Evolutionary conservation across 139 green algal species (phyloP), one percentile per base, ranked within the genome.

Genomic region (Volvox africanus): DNA sequence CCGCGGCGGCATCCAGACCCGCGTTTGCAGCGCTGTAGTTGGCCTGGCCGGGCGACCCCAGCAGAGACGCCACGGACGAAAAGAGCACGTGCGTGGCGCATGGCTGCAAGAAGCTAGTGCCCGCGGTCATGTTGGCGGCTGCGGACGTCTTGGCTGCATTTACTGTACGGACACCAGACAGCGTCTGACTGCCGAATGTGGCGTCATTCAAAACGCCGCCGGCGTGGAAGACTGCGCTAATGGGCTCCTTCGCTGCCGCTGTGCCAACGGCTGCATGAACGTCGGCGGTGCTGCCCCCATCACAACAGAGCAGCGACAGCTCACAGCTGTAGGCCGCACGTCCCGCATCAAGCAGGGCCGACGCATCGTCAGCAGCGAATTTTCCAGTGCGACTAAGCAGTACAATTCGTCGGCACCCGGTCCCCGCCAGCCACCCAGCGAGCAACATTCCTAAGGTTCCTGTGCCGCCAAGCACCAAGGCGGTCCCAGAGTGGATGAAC

Each of bases 11-110:
- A 77, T 98, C 96, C 78, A 99, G 92, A 6, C 91, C 92, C 2
- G 96, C 93, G 73, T 99, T 99, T 24, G 97, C 97, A 21, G 95
- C 96, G 67, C 89, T 90, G 87, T 99, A 99, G 93, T 98, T 98
- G 79, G 94, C 91, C 92, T 99, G 97, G 35, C 97, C 97, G 17
- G 97, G 94, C 0, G 95, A 97, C 36, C 97, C 97, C 75, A 99
- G 88, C 61, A 99, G 93, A 0, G 95, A 90, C 0, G 97, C 96
- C 19, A 98, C 96, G 0, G 95, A 97, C 22, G 95, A 98, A 93
- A 98, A 98, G 21, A 98, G 93, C 35, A 98, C 89, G 82, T 92
- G 82, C 28, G 44, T 36, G 71, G 82, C 68, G 50, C 17, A 50
- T 33, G 82, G 71, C 26, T 89, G 89, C 32, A 88, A 21, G 9